A percentile compares a stretch with the other conserved stretches of the same genome.
Conservation (phyloP, 495 filamentous ascomycete species). For the Thermothielavioides terrestris region DNA sequence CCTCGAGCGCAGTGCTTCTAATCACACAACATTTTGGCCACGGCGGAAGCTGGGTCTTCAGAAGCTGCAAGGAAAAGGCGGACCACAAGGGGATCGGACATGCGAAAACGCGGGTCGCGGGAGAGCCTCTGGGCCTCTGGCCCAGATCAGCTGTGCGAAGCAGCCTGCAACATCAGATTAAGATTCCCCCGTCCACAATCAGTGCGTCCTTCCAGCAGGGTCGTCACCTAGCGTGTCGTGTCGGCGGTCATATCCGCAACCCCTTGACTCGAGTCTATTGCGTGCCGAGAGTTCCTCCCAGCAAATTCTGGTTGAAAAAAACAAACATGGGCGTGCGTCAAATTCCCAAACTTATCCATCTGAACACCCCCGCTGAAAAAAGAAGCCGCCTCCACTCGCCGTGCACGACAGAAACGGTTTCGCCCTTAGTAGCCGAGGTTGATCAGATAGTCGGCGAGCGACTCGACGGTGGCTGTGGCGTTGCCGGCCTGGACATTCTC, state of each 20-base stretch:
- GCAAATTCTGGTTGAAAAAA: background rate
- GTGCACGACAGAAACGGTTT: background rate
- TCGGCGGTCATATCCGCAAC: background rate
- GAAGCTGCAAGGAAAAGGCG: background rate
- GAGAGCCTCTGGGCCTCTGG: background rate
- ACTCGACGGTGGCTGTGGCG: conserved; percentile 55
- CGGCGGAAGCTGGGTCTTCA: no score
- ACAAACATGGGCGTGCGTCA: background rate
- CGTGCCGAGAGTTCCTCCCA: background rate
- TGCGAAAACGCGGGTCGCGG: background rate
- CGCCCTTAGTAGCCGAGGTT: conserved; percentile 56
- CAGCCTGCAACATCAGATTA: background rate
- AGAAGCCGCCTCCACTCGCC: background rate
- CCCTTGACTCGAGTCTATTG: background rate
- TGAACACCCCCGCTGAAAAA: background rate
- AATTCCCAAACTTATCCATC: background rate
- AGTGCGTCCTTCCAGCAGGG: background rate
- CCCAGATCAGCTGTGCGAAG: background rate
- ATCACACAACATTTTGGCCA: no score
- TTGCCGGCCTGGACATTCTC: conserved; percentile 59
- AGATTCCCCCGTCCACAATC: background rate
- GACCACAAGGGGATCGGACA: background rate
- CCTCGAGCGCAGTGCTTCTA: background rate
- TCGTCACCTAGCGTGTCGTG: background rate
- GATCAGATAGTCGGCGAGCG: conserved; percentile 67